Percentiles rank a stretch among this genome's conserved stretches.
Evolutionary conservation across 129 eudicot genomes (phyloP).

Genomic region (Pittosporum tobira): DNA sequence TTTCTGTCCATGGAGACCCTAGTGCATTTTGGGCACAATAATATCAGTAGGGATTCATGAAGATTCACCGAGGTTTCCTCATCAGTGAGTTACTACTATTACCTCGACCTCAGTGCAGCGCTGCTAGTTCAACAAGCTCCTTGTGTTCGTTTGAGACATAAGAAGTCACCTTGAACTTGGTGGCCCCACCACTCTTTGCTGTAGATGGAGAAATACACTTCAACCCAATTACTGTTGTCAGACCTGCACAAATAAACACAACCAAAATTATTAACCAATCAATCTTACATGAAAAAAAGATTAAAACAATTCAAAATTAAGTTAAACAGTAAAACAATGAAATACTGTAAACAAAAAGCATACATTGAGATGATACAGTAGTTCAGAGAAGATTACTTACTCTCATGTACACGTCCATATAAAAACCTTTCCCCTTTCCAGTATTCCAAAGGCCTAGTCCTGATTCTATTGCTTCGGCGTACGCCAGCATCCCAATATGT

Average conservation of each 20-base stretch:
- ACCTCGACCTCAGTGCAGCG: slow-evolving; percentile 43
- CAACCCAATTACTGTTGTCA: slow-evolving; percentile 63
- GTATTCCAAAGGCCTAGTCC: slow-evolving; percentile 64
- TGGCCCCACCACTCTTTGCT: slow-evolving; percentile 18
- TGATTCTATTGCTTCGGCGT: slow-evolving; percentile 75
- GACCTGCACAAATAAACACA: slow-evolving; percentile 39
- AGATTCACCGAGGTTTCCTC: not conserved
- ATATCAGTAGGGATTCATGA: too few relatives aligned
- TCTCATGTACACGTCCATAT: slow-evolving; percentile 58
- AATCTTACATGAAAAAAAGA: not conserved
- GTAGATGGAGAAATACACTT: slow-evolving; percentile 55
- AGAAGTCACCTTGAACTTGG: slow-evolving; percentile 50
- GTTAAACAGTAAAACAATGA: too few relatives aligned
- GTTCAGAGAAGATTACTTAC: slow-evolving; percentile 41
- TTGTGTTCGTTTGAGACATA: slow-evolving; percentile 48
- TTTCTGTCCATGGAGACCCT: too few relatives aligned
- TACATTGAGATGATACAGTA: too few relatives aligned
- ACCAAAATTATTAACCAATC: not conserved
- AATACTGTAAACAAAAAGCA: too few relatives aligned
- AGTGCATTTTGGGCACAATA: too few relatives aligned
- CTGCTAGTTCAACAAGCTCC: slow-evolving; percentile 48
- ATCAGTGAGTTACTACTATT: too few relatives aligned
- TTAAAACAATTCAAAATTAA: too few relatives aligned
- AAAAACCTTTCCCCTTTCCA: slow-evolving; percentile 92
- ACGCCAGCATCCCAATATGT: slow-evolving; percentile 51